Conservation (phyloP, 106 monocot species). For the Acanthochlamys bracteata region DNA sequence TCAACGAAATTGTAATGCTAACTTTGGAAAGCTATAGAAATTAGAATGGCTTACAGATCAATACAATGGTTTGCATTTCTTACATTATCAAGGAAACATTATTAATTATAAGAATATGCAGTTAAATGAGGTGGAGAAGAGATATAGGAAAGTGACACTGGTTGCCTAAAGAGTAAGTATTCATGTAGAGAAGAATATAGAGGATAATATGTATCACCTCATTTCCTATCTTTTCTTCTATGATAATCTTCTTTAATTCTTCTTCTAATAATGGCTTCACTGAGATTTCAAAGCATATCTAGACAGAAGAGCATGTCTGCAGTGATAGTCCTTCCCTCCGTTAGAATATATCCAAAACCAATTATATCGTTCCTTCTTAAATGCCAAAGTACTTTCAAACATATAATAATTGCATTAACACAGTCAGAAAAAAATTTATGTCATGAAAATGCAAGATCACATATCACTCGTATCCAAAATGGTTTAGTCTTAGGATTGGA, state of each 20-base stretch:
- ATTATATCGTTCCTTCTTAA: constrained; percentile 96
- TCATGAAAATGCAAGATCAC: too few species aligned
- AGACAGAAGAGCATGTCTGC: constrained; percentile 91
- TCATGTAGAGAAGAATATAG: not conserved
- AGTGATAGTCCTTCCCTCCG: constrained; percentile 94
- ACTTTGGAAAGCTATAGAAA: constrained; percentile 59
- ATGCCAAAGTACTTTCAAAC: constrained; percentile 92
- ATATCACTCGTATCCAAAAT: too few species aligned
- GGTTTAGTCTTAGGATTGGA: too few species aligned
- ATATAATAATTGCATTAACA: constrained; percentile 23
- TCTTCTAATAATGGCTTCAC: constrained; percentile 97
- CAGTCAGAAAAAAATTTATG: not conserved
- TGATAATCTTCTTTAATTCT: constrained; percentile 66
- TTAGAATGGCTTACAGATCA: not conserved
- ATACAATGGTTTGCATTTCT: not conserved
- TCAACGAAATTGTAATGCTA: constrained; percentile 59
- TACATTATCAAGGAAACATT: not conserved
- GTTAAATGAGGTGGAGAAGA: not conserved
- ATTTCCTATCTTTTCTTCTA: constrained; percentile 97
- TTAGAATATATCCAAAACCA: constrained; percentile 99
- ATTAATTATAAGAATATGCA: not conserved
- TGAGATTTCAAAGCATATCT: constrained; percentile 97
- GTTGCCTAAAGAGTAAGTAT: not conserved
- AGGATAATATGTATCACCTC: constrained; percentile 31
- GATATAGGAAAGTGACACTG: not conserved